Conservation (phyloP, 345 rosid genomes). For the Linum tenue region DNA sequence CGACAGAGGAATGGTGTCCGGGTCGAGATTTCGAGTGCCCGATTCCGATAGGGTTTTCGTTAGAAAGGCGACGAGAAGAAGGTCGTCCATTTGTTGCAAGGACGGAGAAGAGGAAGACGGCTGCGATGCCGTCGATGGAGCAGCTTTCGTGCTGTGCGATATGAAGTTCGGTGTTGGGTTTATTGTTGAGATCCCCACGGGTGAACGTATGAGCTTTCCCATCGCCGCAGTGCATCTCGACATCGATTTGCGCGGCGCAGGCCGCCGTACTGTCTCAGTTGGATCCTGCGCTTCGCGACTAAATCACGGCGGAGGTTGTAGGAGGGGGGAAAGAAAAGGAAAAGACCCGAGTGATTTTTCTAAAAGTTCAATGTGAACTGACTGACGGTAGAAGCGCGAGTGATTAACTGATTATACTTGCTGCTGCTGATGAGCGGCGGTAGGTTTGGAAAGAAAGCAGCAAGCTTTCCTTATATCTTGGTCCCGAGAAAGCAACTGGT, state of each 20-base stretch:
- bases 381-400: too few relatives aligned
- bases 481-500: neutral
- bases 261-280: neutral
- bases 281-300: neutral
- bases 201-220: neutral
- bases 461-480: too few relatives aligned
- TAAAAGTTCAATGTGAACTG: too few relatives aligned
- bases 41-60: slow-evolving; percentile 52
- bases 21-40: slow-evolving; percentile 56
- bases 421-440: too few relatives aligned
- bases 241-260: too few relatives aligned
- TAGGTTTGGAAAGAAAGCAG: too few relatives aligned
- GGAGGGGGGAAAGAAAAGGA: neutral
- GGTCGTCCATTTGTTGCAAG: slow-evolving; percentile 30
- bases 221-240: neutral
- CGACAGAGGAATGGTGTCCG: slow-evolving; percentile 44
- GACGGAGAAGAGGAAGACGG: slow-evolving; percentile 17
- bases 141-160: neutral
- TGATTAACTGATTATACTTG: too few relatives aligned
- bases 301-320: neutral
- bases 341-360: neutral
- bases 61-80: slow-evolving; percentile 53
- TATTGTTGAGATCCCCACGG: neutral
- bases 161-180: neutral
- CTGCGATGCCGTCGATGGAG: too few relatives aligned